A percentile compares a stretch with the other conserved stretches of the same genome.
Evolutionary conservation across 345 rosid species (phyloP).

Genomic region (Turnera subulata): DNA sequence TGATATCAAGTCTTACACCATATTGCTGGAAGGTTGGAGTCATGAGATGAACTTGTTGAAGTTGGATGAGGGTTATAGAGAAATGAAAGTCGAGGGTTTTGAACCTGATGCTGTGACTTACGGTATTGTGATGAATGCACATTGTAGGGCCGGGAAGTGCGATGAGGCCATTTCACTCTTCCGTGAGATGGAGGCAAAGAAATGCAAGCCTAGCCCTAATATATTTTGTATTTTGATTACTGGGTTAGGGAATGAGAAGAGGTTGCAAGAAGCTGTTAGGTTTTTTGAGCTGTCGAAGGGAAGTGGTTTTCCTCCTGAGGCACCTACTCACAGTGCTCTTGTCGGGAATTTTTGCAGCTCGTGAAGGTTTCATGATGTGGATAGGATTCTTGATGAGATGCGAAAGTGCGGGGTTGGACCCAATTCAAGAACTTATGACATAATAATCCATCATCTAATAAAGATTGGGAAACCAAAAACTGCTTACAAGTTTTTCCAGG

Average conservation of each 20-base stretch:
- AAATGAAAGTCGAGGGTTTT: conserved; percentile 77
- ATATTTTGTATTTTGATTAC: conserved; percentile 71
- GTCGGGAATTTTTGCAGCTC: conserved; percentile 79
- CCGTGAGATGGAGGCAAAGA: conserved; percentile 57
- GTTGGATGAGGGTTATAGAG: conserved; percentile 56
- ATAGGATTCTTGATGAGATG: conserved; percentile 63
- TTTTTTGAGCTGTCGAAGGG: conserved; percentile 55
- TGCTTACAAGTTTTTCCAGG: conserved; percentile 56
- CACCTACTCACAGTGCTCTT: conserved; percentile 77
- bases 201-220: conserved; percentile 64
- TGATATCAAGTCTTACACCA: conserved; percentile 67
- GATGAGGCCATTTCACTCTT: conserved; percentile 52
- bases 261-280: conserved; percentile 52
- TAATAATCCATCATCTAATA: conserved; percentile 65
- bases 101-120: conserved; percentile 75
- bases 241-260: conserved; percentile 69
- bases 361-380: conserved; percentile 46
- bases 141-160: conserved; percentile 57
- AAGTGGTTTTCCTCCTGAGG: conserved; percentile 53
- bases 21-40: conserved; percentile 86
- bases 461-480: conserved; percentile 43
- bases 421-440: conserved; percentile 68
- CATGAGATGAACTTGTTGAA: conserved; percentile 53
- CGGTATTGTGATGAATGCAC: conserved; percentile 65
- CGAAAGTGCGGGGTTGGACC: conserved; percentile 51